Conservation (phyloP, 805 yeast genomes). For the Yamadazyma takamatsuzukensis region DNA sequence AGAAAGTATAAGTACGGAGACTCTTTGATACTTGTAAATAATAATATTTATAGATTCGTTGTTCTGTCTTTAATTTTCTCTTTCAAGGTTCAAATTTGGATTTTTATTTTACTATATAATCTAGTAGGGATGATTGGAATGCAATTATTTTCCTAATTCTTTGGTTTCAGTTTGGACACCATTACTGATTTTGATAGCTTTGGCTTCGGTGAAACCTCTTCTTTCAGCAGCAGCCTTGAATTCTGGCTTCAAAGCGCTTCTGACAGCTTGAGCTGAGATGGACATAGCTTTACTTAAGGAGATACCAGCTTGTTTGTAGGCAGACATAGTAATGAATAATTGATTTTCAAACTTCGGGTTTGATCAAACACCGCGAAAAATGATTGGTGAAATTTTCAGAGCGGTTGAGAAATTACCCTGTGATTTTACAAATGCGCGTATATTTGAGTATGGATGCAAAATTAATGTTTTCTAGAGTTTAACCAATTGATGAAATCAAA, state of each 20-base stretch:
- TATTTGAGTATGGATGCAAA: too few relatives aligned
- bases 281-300: conserved; percentile 83
- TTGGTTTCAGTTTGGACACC: conserved; percentile 52
- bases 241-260: conserved; percentile 86
- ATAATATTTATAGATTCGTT: conserved; percentile 1
- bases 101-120: background rate
- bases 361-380: too few relatives aligned
- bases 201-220: conserved; percentile 73
- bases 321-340: conserved; percentile 44
- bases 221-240: conserved; percentile 66
- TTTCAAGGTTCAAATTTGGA: background rate
- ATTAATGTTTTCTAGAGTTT: conserved; percentile 34
- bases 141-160: conserved; percentile 33
- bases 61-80: background rate
- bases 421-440: too few relatives aligned
- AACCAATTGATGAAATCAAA: conserved; percentile 82
- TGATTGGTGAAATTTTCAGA: too few relatives aligned
- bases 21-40: too few relatives aligned
- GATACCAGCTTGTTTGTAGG: conserved; percentile 48
- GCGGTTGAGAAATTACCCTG: too few relatives aligned
- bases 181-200: conserved; percentile 64
- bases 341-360: conserved; percentile 3
- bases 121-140: too few relatives aligned
- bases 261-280: conserved; percentile 83
- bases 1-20: conserved; percentile 7